Evolutionary conservation across 805 yeast species (phyloP).

Genomic region (Metahyphopichia silvanorum): DNA sequence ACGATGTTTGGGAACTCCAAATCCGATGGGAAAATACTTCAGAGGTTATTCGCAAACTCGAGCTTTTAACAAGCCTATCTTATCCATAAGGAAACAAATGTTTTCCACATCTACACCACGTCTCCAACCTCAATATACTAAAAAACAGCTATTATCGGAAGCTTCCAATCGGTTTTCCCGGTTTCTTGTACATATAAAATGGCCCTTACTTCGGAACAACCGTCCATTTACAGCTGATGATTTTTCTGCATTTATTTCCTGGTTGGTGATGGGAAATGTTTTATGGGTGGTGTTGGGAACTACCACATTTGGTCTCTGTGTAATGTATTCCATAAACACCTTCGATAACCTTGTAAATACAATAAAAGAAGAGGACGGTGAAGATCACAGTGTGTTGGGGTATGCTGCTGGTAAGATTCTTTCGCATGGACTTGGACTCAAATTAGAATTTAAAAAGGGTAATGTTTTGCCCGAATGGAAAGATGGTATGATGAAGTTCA

Average conservation of each 20-base stretch:
- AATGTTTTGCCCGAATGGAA: slow-evolving; percentile 39
- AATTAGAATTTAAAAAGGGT: slow-evolving; percentile 36
- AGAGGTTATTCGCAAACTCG: no score
- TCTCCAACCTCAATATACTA: slow-evolving; percentile 9
- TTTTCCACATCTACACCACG: not conserved
- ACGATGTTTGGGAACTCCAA: no score
- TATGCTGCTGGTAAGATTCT: slow-evolving; percentile 32
- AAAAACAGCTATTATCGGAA: slow-evolving; percentile 24
- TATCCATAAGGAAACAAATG: no score
- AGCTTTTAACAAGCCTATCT: no score
- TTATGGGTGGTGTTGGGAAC: slow-evolving; percentile 56
- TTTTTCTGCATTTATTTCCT: slow-evolving; percentile 52
- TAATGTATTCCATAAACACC: slow-evolving; percentile 43
- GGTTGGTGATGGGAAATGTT: slow-evolving; percentile 56
- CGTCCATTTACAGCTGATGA: slow-evolving; percentile 50
- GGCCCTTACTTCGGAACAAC: slow-evolving; percentile 47
- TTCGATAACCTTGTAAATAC: slow-evolving; percentile 24
- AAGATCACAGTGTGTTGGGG: slow-evolving; percentile 28
- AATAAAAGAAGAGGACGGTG: slow-evolving; percentile 17
- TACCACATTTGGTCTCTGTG: slow-evolving; percentile 50
- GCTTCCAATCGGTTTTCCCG: slow-evolving; percentile 29
- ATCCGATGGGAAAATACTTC: no score
- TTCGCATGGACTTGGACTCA: slow-evolving; percentile 37
- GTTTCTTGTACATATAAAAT: slow-evolving; percentile 38
- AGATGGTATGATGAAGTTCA: slow-evolving; percentile 48